Evolutionary conservation across 140 eudicot genomes (phyloP), one percentile per base, ranked within the genome.

Genomic region (Oenanthe javanica): DNA sequence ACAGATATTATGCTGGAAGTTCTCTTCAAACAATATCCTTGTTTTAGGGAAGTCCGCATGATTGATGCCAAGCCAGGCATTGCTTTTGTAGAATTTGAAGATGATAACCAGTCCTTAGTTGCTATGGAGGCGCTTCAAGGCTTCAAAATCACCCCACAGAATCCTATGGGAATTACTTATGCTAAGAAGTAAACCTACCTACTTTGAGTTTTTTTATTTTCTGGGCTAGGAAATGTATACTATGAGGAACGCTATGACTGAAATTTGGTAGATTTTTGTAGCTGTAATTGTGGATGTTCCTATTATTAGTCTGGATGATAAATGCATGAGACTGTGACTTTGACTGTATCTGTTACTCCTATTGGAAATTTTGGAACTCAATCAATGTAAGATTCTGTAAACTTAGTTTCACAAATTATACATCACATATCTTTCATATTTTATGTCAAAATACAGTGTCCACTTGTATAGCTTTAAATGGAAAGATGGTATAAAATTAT

Each of bases 101-200:
- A 94, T 51, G 99, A 94, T 48, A 85, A 86, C 23, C 95, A 89
- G 79, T 88, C 99, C 3, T 84, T 96, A 43, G 86, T 91, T 45
- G 97, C 97, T 59, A 90, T 92, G 99, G 92, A 90, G 77, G 89
- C 90, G 14, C 97, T 95, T 49, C 97, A 92, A 82, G 99, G 93
- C 78, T 95, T 95, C 88, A 95, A 92, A 83, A 87, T 95, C 84
- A 91, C 91, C 12, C 92, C 99, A 51, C 97, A 90, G 70, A 89
- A 90, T 84, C 90, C 99, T 13, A 92, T 92, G 96, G 87, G 85
- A 18, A 90, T 95, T 85, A 80, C 85, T 69, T 95, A 88, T 78
- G 97, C 98, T 77, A 94, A 92, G 86, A 94, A 94, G 89, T 84
- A 59, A 80, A 80, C 48, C 52, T 2, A 6, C 12, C 72, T 66